These are phyloP conservation scores for Dactylellina drechsleri DNA, from an alignment of 2,329 filamentous ascomycete species.

Conservation along the genomic window DNA sequence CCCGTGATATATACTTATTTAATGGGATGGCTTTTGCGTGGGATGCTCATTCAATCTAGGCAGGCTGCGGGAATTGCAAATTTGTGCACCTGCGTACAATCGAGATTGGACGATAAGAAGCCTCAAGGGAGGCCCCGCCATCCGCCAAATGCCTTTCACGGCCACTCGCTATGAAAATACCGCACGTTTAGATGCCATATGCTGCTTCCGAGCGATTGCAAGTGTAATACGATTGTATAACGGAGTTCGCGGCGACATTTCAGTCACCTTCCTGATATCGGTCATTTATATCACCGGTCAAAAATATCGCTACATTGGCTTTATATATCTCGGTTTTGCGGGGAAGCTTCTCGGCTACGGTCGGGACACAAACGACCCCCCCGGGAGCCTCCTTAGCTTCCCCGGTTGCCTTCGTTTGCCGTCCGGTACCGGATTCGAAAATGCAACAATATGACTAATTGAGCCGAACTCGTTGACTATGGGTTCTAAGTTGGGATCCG, in stretches of 20 bases:
- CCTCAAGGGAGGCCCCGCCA: slow-evolving; percentile 10
- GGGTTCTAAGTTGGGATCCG: background rate
- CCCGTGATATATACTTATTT: no score
- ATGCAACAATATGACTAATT: slow-evolving; percentile 20
- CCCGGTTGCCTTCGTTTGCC: slow-evolving; percentile 5
- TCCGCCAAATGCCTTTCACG: no score
- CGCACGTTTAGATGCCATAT: background rate
- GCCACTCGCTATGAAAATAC: slow-evolving; percentile 14
- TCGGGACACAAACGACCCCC: slow-evolving; percentile 22
- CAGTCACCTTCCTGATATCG: slow-evolving; percentile 36
- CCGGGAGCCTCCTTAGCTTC: slow-evolving; percentile 28
- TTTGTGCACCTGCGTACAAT: background rate
- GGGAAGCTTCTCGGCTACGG: slow-evolving; percentile 22
- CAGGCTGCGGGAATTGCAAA: slow-evolving; percentile 14
- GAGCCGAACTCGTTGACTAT: no score
- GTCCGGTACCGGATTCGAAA: slow-evolving; percentile 32
- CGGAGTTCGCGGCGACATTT: slow-evolving; percentile 12
- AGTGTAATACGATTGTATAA: slow-evolving; percentile 10
- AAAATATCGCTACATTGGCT: background rate
- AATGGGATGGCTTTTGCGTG: no score
- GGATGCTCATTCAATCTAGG: slow-evolving; percentile 7
- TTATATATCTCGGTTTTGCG: slow-evolving; percentile 10
- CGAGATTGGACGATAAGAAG: slow-evolving; percentile 23
- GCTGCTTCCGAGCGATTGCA: background rate
- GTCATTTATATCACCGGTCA: no score